Evolutionary conservation across 768 basidiomycete species (phyloP).

Genomic region (Lentinula detonsa): DNA sequence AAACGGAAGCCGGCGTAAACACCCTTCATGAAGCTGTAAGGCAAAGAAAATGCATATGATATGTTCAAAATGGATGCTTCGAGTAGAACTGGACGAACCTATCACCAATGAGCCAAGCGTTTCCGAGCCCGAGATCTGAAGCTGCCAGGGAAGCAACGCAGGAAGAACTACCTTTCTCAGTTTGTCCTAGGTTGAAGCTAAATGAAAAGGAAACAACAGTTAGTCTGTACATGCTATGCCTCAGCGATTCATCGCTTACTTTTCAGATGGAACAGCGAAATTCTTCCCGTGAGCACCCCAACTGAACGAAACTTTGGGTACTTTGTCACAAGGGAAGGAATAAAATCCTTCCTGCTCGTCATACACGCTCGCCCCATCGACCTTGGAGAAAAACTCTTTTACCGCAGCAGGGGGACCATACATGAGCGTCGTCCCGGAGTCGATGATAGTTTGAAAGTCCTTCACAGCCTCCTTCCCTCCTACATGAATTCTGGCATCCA

Average conservation of each 20-base stretch:
- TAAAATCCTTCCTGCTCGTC: constrained; percentile 14
- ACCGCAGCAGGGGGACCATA: constrained; percentile 21
- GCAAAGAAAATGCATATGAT: neutral
- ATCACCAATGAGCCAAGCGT: constrained; percentile 1
- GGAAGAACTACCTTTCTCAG: neutral
- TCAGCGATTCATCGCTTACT: constrained; percentile 8
- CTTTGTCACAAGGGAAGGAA: constrained; percentile 25
- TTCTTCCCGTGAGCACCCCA: constrained; percentile 28
- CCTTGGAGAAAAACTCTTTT: constrained; percentile 17
- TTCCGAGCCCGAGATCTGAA: neutral
- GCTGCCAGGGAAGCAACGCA: neutral
- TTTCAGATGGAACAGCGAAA: constrained; percentile 36
- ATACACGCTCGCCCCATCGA: constrained; percentile 17
- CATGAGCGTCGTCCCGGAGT: constrained; percentile 31
- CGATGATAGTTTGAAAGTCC: constrained; percentile 22
- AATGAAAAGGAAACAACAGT: neutral
- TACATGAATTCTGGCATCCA: constrained; percentile 11
- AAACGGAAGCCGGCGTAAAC: neutral
- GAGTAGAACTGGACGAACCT: neutral
- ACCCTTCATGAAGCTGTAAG: neutral
- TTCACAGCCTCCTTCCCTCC: constrained; percentile 6
- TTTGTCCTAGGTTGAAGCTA: neutral
- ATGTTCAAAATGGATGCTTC: neutral
- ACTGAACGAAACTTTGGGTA: constrained; percentile 23
- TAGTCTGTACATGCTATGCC: neutral